A percentile compares a stretch with the other conserved stretches of the same genome.
These are phyloP conservation scores for Ustilago lituana DNA, from an alignment of 1,284 basidiomycete species.

Conservation along the genomic window DNA sequence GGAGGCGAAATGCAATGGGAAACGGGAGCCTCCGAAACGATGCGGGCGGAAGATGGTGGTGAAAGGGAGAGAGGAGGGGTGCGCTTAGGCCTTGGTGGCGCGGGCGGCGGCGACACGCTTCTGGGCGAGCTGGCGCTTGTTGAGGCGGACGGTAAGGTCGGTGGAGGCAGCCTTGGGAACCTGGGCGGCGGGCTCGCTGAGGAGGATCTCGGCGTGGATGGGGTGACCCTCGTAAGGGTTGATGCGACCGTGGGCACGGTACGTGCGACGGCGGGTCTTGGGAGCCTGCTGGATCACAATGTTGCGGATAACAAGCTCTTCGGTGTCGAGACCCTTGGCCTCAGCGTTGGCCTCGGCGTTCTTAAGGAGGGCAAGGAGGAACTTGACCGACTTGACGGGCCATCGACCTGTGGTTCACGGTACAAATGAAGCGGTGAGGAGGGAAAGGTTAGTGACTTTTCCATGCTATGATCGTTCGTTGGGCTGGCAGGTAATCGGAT, in stretches of 20 bases:
- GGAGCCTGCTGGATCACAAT: slow-evolving; percentile 99
- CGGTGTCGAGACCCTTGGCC: slow-evolving; percentile 92
- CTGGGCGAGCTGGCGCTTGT: slow-evolving; percentile 66
- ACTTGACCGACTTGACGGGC: slow-evolving; percentile 99
- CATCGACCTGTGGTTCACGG: slow-evolving; percentile 79
- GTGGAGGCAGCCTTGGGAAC: slow-evolving; percentile 62
- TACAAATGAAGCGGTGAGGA: neutral
- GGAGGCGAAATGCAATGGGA: slow-evolving; percentile 5
- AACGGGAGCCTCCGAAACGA: too few relatives aligned
- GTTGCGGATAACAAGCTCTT: slow-evolving; percentile 93
- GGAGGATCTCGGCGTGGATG: slow-evolving; percentile 83
- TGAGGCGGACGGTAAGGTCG: slow-evolving; percentile 51
- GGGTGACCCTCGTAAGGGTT: slow-evolving; percentile 80
- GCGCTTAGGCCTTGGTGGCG: slow-evolving; percentile 45
- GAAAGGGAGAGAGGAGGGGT: neutral
- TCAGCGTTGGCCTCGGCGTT: slow-evolving; percentile 99
- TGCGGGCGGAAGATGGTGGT: slow-evolving; percentile 4
- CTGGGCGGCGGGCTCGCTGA: slow-evolving; percentile 61
- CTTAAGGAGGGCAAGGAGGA: slow-evolving; percentile 93
- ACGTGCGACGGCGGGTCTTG: slow-evolving; percentile 99
- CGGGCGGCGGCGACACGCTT: slow-evolving; percentile 61
- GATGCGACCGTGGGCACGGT: slow-evolving; percentile 94
- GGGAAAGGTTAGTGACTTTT: slow-evolving; percentile 12
- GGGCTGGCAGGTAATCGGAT: too few relatives aligned
- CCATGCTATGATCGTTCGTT: too few relatives aligned